Percentiles rank a stretch among this genome's conserved stretches.
Conservation (phyloP, 805 yeast species). For the Tetrapisispora taiwanensis region DNA sequence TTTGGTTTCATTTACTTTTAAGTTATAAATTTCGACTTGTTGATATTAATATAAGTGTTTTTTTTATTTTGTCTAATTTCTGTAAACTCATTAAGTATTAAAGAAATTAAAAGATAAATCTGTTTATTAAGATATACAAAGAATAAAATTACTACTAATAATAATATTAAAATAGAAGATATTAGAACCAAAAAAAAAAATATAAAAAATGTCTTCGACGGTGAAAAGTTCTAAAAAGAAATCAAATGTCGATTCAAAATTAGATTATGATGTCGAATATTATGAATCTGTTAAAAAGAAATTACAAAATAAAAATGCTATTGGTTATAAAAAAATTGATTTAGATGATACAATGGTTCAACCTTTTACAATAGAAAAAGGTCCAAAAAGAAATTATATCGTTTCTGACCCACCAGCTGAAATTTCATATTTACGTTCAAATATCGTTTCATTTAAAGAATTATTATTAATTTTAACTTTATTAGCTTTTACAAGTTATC, state of each 20-base stretch:
- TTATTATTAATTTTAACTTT: slow-evolving; percentile 34
- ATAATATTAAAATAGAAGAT: too few relatives aligned
- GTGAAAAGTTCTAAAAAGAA: not conserved
- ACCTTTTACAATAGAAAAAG: slow-evolving; percentile 40
- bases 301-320: slow-evolving; percentile 1
- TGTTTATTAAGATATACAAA: too few relatives aligned
- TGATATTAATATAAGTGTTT: too few relatives aligned
- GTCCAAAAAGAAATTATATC: slow-evolving; percentile 45
- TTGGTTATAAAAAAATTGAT: slow-evolving; percentile 1
- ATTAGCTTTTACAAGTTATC: slow-evolving; percentile 39
- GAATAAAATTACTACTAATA: too few relatives aligned
- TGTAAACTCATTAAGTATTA: too few relatives aligned
- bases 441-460: slow-evolving; percentile 30
- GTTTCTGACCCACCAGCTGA: slow-evolving; percentile 41
- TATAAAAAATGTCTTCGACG: not conserved
- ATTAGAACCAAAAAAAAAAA: too few relatives aligned
- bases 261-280: not conserved
- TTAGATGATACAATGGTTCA: slow-evolving; percentile 28
- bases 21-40: not conserved
- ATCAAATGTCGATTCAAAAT: not conserved
- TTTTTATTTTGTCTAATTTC: too few relatives aligned
- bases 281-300: slow-evolving; percentile 1
- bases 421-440: slow-evolving; percentile 34
- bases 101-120: too few relatives aligned
- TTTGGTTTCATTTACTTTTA: not conserved